A percentile compares a stretch with the other conserved stretches of the same genome.
These are phyloP conservation scores for Lichtheimia ornata DNA, from an alignment of 371 early-diverging fungal genomes.

Conservation along the genomic window DNA sequence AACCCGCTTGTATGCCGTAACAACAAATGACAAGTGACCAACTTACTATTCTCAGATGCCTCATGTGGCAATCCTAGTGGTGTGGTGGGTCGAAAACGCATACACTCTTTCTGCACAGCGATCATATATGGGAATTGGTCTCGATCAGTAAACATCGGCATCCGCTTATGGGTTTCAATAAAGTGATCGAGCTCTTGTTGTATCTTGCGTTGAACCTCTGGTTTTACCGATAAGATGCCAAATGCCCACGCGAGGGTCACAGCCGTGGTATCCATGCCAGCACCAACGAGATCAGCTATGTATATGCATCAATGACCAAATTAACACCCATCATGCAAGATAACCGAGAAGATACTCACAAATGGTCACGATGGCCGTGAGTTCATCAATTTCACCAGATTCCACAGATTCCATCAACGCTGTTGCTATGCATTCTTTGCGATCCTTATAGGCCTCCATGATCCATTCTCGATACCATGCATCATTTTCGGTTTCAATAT, in stretches of 20 bases:
- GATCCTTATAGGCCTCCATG: neutral
- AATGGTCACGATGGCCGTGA: neutral
- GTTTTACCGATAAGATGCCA: slow-evolving; percentile 17
- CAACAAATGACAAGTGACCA: too few relatives aligned
- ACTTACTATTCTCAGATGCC: slow-evolving; percentile 24
- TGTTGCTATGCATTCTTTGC: slow-evolving; percentile 3
- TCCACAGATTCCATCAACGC: neutral
- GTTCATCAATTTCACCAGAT: too few relatives aligned
- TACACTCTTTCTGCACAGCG: slow-evolving; percentile 24
- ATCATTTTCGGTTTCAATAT: neutral
- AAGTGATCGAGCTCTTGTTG: slow-evolving; percentile 16
- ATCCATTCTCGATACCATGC: slow-evolving; percentile 3
- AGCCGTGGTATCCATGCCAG: slow-evolving; percentile 23
- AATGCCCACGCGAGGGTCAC: slow-evolving; percentile 17
- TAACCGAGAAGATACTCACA: neutral
- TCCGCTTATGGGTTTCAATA: slow-evolving; percentile 7
- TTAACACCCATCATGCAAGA: too few relatives aligned
- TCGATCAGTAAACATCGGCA: slow-evolving; percentile 22
- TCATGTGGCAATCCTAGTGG: slow-evolving; percentile 19
- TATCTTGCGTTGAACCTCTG: slow-evolving; percentile 21
- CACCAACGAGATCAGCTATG: slow-evolving; percentile 12
- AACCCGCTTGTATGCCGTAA: slow-evolving; percentile 3
- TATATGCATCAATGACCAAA: neutral
- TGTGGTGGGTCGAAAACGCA: slow-evolving; percentile 22
- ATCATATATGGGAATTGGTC: slow-evolving; percentile 17